Evolutionary conservation across 257 asterid genomes (phyloP).

Genomic region (Echites panduratus): DNA sequence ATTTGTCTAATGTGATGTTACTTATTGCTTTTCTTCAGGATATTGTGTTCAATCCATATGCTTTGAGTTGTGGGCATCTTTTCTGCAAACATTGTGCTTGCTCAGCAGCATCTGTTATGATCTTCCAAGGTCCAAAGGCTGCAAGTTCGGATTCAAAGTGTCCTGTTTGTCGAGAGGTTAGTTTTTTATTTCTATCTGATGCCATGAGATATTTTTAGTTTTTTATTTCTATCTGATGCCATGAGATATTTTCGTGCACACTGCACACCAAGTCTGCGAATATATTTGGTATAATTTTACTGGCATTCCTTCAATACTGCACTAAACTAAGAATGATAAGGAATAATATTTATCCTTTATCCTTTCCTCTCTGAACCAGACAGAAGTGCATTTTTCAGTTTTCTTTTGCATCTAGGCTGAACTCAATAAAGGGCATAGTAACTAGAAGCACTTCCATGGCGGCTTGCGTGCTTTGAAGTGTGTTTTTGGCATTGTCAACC

Average conservation of each 20-base stretch:
- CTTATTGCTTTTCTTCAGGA: conserved; percentile 35
- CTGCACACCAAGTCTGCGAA: neutral
- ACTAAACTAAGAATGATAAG: neutral
- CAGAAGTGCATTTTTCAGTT: neutral
- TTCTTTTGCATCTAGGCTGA: neutral
- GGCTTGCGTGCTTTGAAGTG: neutral
- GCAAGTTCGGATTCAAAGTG: conserved; percentile 60
- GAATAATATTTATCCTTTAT: neutral
- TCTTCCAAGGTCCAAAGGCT: conserved; percentile 56
- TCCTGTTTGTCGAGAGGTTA: conserved; percentile 80
- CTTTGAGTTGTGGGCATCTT: conserved; percentile 79
- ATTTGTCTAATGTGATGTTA: neutral
- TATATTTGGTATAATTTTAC: neutral
- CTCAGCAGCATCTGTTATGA: conserved; percentile 80
- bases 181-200: conserved; percentile 1
- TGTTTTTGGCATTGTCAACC: neutral
- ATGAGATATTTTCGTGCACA: neutral
- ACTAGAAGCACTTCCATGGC: neutral
- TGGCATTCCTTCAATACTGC: neutral
- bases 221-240: neutral
- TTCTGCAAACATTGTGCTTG: conserved; percentile 79
- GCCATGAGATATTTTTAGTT: neutral
- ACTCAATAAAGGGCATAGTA: neutral
- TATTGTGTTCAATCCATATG: conserved; percentile 62
- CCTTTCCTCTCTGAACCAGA: neutral